Evolutionary conservation across 1,284 basidiomycete genomes (phyloP).

Genomic region (Microbotryum intermedium): DNA sequence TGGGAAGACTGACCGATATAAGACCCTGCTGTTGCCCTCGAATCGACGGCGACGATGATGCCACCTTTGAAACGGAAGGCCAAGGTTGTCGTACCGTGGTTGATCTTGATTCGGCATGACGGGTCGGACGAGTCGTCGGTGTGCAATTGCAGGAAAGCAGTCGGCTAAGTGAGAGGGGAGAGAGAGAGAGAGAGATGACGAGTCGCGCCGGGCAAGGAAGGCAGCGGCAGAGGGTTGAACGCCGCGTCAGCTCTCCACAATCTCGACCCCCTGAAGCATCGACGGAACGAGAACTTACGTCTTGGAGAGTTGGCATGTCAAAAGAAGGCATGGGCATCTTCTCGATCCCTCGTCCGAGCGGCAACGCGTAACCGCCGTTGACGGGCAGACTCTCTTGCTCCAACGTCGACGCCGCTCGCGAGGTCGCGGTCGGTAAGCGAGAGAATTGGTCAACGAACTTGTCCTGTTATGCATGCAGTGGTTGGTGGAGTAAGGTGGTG

Average conservation of each 20-base stretch:
- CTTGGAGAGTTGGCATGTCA: constrained; percentile 16
- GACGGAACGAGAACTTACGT: constrained; percentile 5
- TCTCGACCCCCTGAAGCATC: not conserved
- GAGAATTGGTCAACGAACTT: constrained; percentile 24
- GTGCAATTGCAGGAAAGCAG: constrained; percentile 75
- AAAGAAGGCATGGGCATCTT: constrained; percentile 28
- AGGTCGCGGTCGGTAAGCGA: constrained; percentile 4
- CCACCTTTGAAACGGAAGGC: constrained; percentile 96
- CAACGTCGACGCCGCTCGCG: not conserved
- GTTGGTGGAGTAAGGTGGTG: not conserved
- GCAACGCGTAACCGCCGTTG: constrained; percentile 23
- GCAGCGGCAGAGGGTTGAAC: not conserved
- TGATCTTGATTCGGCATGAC: constrained; percentile 90
- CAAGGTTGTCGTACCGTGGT: constrained; percentile 96
- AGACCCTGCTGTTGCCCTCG: constrained; percentile 90
- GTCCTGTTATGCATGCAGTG: constrained; percentile 1
- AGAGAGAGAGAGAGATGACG: not conserved
- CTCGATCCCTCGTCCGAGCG: constrained; percentile 27
- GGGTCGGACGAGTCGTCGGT: constrained; percentile 86
- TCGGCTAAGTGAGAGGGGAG: constrained; percentile 52
- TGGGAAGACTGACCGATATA: constrained; percentile 66
- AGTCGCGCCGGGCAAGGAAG: not conserved
- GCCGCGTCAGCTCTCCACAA: not conserved
- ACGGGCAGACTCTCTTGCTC: constrained; percentile 10
- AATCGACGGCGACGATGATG: constrained; percentile 96